Evolutionary conservation across 2,329 filamentous ascomycete species (phyloP), one percentile per base, ranked within the genome.

Genomic region (Talaromyces sp.): DNA sequence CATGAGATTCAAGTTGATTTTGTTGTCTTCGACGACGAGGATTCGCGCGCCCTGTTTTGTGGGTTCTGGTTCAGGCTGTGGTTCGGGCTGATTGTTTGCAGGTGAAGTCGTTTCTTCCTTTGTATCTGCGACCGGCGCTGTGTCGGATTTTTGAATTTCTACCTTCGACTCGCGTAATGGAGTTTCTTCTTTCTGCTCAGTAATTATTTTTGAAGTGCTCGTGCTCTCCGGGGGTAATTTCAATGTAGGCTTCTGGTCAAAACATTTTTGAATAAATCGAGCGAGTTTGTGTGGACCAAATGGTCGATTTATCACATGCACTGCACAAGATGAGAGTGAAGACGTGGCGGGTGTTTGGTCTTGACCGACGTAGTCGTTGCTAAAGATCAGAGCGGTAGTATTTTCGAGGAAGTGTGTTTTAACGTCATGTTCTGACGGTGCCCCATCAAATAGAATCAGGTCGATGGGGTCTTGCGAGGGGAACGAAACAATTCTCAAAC

Each of bases 1-100:
- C 54, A 77, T 69, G 4, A 77, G 61, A 13, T 69, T 73, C 4
- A 76, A 65, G 42, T 77, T 76, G 53, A 77, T 76, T 13, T 65
- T 60, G 57, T 77, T 77, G 52, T 77, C 74, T 36, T 77, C 74
- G 10, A 77, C 74, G 0, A 77, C 68, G 0, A 76, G 62, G 6
- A 77, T 60, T 16, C 65, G 64, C 3, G 67, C 43, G 10, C 50
- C 55, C 52, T 36, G 14, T 48, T 55, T 29, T 9, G 9, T 27
- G 4, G 24, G 9, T 33, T 63, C 32, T 9, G 10, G 13, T 13
- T 22, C 14, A 11, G n/a, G 8, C n/a, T n/a, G 4, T 6, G 7
- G 2, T 24, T 47, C 29, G 9, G 33, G 17, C 8, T 24, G n/a
- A 30, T 36, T 20, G 1, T 42, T 7, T 17, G 36, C 4, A 16